Percentiles rank a stretch among this genome's conserved stretches.
phyloP scores from a whole-genome alignment of 495 filamentous ascomycete species.

The Mycothermus thermophilus region DNA sequence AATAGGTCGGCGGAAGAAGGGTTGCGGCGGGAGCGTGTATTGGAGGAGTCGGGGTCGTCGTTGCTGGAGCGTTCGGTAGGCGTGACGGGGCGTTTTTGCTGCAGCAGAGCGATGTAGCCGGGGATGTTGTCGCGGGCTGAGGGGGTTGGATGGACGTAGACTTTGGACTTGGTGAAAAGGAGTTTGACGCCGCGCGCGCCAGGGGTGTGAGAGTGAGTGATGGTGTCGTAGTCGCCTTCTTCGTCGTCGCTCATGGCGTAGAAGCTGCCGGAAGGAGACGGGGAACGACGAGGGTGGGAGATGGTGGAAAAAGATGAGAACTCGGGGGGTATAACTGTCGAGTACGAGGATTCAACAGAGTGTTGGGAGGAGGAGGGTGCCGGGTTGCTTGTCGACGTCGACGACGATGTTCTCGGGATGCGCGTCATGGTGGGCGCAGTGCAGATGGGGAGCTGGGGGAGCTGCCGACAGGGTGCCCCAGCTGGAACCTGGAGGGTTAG shows the following conservation, averaged over 20 bases:
- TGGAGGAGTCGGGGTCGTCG: constrained; percentile 28
- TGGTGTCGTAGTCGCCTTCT: constrained; percentile 89
- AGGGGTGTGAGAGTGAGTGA: constrained; percentile 58
- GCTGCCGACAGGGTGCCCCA: no score
- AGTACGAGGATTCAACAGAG: no score
- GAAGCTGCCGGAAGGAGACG: constrained; percentile 77
- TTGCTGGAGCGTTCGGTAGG: background rate
- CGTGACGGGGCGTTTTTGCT: constrained; percentile 56
- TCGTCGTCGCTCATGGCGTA: constrained; percentile 96
- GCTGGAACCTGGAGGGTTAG: no score
- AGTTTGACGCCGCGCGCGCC: constrained; percentile 75
- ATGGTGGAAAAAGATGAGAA: constrained; percentile 4
- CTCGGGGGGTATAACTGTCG: background rate
- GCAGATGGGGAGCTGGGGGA: background rate
- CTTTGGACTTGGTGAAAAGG: constrained; percentile 95
- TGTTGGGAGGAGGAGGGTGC: no score
- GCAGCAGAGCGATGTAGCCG: constrained; percentile 88
- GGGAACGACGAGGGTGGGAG: constrained; percentile 16
- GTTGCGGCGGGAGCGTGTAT: constrained; percentile 15
- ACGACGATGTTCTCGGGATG: background rate
- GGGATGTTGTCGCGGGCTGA: constrained; percentile 90
- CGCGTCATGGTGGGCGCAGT: background rate
- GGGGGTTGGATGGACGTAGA: constrained; percentile 93
- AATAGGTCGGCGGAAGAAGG: constrained; percentile 52
- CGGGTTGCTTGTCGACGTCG: background rate